phyloP scores from a whole-genome alignment of 139 green algal genomes.

The Chlorella sp. region DNA sequence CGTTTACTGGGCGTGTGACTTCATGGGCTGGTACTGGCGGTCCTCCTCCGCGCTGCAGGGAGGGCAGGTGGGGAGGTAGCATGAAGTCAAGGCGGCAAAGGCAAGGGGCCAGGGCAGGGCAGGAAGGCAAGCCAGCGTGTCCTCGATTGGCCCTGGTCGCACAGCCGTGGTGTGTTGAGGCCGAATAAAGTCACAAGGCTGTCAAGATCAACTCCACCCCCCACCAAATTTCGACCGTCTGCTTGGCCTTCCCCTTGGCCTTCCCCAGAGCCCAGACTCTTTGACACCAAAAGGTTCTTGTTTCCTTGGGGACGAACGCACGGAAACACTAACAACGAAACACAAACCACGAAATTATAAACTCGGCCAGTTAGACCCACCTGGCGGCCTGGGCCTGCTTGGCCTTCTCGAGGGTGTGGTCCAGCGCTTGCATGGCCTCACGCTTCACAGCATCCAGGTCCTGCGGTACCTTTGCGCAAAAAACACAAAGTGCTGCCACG shows the following conservation, averaged over 20 bases:
- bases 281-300: too few species aligned
- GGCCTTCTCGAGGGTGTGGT: conserved; percentile 18
- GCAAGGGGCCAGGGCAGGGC: not conserved
- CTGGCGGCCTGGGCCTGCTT: conserved; percentile 15
- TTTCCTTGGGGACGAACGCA: not conserved
- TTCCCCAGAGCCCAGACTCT: too few species aligned
- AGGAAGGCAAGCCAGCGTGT: not conserved
- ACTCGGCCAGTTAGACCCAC: not conserved
- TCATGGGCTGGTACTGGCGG: conserved; percentile 31
- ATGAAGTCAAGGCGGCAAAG: not conserved
- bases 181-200: too few species aligned
- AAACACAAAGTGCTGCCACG: not conserved
- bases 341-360: not conserved
- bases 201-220: not conserved
- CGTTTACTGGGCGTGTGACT: conserved; percentile 24
- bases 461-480: not conserved
- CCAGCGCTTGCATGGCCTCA: not conserved
- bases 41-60: not conserved
- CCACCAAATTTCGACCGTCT: not conserved
- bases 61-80: not conserved
- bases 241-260: too few species aligned
- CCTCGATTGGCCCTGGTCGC: not conserved
- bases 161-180: too few species aligned
- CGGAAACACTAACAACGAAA: not conserved
- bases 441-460: conserved; percentile 5